phyloP scores from a whole-genome alignment of 306 rosid species.

The Macrotyloma uniflorum region DNA sequence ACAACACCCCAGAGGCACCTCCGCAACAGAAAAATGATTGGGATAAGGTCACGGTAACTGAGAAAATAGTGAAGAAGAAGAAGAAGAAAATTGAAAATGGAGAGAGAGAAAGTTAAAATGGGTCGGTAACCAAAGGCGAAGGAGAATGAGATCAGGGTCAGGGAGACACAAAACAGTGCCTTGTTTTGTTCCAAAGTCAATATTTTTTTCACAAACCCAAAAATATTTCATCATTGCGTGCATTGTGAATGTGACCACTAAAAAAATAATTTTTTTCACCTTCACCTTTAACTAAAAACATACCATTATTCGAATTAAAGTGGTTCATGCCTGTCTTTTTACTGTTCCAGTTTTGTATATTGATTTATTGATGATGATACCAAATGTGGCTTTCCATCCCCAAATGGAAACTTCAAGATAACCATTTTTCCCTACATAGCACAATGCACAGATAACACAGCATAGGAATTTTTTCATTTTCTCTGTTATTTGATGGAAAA shows the following conservation, averaged over 20 bases:
- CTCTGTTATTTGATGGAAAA: no score
- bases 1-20: not conserved
- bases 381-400: not conserved
- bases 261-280: not conserved
- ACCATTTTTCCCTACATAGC: not conserved
- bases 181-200: slow-evolving; percentile 24
- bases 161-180: slow-evolving; percentile 26
- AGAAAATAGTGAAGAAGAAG: not conserved
- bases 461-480: no score
- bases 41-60: slow-evolving; percentile 2
- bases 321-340: not conserved
- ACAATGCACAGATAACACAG: no score
- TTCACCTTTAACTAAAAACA: not conserved
- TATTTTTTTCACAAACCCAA: slow-evolving; percentile 31
- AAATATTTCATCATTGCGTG: slow-evolving; percentile 12
- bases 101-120: not conserved
- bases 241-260: not conserved
- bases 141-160: slow-evolving; percentile 34
- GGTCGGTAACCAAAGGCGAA: slow-evolving; percentile 24
- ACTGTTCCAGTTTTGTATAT: not conserved
- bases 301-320: not conserved
- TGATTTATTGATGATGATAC: not conserved
- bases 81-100: not conserved
- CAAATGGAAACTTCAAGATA: not conserved
- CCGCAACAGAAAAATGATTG: not conserved